These are phyloP conservation scores for Erodium maritimum DNA, from an alignment of 345 rosid genomes.

Conservation along the genomic window DNA sequence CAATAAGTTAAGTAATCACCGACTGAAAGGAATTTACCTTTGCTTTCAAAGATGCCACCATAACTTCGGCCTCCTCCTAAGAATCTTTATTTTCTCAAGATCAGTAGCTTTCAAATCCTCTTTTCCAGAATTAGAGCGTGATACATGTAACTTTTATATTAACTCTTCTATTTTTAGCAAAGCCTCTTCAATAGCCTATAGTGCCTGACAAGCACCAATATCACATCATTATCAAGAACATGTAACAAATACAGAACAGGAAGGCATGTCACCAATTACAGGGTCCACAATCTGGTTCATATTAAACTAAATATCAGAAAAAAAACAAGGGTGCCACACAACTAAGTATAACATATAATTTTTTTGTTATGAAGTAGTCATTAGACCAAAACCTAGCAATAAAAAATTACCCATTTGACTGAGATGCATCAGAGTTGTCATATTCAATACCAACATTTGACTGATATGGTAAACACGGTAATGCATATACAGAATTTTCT, in stretches of 20 bases:
- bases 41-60: constrained; percentile 90
- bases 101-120: constrained; percentile 89
- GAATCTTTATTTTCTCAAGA: constrained; percentile 90
- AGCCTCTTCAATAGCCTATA: constrained; percentile 87
- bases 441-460: background rate
- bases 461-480: background rate
- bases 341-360: background rate
- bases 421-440: background rate
- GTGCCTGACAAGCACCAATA: constrained; percentile 40
- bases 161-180: constrained; percentile 68
- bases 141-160: constrained; percentile 61
- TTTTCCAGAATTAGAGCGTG: constrained; percentile 71
- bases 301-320: background rate
- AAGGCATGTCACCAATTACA: background rate
- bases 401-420: background rate
- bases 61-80: constrained; percentile 95
- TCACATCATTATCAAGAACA: constrained; percentile 6
- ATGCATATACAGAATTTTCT: background rate
- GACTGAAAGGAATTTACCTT: constrained; percentile 78
- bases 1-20: constrained; percentile 1
- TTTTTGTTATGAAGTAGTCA: background rate
- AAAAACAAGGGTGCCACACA: background rate
- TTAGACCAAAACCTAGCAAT: background rate
- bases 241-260: constrained; percentile 7
- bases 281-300: background rate